Evolutionary conservation across 768 basidiomycete species (phyloP).

Genomic region (Podaxis sp.): DNA sequence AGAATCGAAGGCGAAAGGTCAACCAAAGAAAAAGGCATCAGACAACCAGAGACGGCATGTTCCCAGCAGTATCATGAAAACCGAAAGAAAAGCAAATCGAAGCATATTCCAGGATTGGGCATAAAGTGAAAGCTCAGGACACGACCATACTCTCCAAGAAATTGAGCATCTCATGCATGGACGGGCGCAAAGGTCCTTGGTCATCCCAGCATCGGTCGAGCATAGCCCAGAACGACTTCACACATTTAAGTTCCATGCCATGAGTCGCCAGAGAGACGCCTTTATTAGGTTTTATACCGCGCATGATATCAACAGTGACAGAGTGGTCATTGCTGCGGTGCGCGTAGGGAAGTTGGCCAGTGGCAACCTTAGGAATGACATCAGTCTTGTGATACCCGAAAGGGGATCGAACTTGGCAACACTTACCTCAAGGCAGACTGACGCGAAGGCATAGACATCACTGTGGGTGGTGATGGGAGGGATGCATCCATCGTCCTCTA

Average conservation of each 20-base stretch:
- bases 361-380: constrained; percentile 39
- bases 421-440: constrained; percentile 57
- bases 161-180: constrained; percentile 39
- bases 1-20: background rate
- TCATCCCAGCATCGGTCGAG: constrained; percentile 48
- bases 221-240: constrained; percentile 40
- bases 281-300: constrained; percentile 47
- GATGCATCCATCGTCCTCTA: constrained; percentile 42
- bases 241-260: constrained; percentile 23
- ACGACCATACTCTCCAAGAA: constrained; percentile 29
- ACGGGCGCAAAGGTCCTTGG: constrained; percentile 37
- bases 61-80: background rate
- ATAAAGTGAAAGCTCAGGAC: background rate
- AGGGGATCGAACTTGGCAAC: background rate
- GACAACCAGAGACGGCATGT: background rate
- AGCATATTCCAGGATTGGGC: background rate
- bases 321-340: constrained; percentile 55
- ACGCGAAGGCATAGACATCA: constrained; percentile 63
- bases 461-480: constrained; percentile 50
- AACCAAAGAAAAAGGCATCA: background rate
- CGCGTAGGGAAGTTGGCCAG: constrained; percentile 51
- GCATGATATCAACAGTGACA: constrained; percentile 54
- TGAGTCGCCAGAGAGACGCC: constrained; percentile 29
- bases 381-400: background rate
- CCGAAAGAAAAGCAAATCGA: background rate